phyloP scores from a whole-genome alignment of 768 basidiomycete species.

The Rhodosporidiobolus odoratus region DNA sequence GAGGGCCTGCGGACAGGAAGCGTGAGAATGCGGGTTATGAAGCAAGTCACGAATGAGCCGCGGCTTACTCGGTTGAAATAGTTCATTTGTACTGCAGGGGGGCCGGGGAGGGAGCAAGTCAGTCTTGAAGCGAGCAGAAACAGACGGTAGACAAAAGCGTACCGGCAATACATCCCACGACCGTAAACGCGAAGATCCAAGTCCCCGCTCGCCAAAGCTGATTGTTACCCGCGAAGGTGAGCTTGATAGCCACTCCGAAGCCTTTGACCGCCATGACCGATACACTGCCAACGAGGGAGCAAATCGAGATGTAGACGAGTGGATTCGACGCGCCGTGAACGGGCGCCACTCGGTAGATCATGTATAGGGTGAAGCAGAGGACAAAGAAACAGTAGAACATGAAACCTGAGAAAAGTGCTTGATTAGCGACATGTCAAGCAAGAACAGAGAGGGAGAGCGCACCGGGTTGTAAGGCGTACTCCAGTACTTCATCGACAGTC shows the following conservation, averaged over 20 bases:
- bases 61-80: slow-evolving; percentile 78
- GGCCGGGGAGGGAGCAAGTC: background rate
- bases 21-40: background rate
- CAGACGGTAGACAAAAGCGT: slow-evolving; percentile 57
- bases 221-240: slow-evolving; percentile 86
- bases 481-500: slow-evolving; percentile 87
- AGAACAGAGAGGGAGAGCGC: slow-evolving; percentile 75
- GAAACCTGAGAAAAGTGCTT: slow-evolving; percentile 58
- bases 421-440: slow-evolving; percentile 46
- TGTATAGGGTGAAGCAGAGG: slow-evolving; percentile 68
- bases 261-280: slow-evolving; percentile 99
- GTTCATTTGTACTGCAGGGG: slow-evolving; percentile 60
- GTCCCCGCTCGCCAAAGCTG: slow-evolving; percentile 92
- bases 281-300: slow-evolving; percentile 88
- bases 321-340: slow-evolving; percentile 81
- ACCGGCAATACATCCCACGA: slow-evolving; percentile 68
- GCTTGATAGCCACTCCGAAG: slow-evolving; percentile 91
- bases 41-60: background rate
- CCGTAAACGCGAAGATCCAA: slow-evolving; percentile 86
- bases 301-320: slow-evolving; percentile 89
- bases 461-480: slow-evolving; percentile 89
- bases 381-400: slow-evolving; percentile 83
- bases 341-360: slow-evolving; percentile 82
- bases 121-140: too few relatives aligned
- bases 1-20: slow-evolving; percentile 14